phyloP scores from a whole-genome alignment of 129 eudicot species.

The Deinandra increscens region DNA sequence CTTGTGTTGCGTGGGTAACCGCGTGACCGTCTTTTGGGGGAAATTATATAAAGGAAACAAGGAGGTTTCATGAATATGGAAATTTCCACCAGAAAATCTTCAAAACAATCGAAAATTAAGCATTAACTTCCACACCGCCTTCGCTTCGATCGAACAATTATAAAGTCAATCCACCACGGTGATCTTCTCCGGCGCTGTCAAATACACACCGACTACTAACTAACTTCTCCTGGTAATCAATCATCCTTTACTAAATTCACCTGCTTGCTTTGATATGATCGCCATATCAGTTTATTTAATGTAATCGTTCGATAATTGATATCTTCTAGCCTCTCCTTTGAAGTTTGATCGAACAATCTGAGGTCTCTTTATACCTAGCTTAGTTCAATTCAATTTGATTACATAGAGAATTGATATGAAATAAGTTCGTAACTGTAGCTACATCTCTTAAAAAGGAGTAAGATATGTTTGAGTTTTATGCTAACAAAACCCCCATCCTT shows the following conservation, averaged over 20 bases:
- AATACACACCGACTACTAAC: not conserved
- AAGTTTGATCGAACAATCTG: not conserved
- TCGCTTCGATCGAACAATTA: slow-evolving; percentile 5
- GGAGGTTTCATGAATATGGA: not conserved
- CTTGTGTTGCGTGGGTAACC: not conserved
- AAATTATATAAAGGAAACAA: not conserved
- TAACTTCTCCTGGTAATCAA: slow-evolving; percentile 19
- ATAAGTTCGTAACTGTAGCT: no score
- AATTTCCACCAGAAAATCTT: slow-evolving; percentile 15
- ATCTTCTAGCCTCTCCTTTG: not conserved
- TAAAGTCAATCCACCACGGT: slow-evolving; percentile 1
- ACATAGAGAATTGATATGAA: no score
- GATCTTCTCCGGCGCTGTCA: slow-evolving; percentile 19
- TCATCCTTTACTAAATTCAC: not conserved
- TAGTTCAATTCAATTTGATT: not conserved
- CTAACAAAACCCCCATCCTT: not conserved
- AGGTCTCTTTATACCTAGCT: slow-evolving; percentile 10
- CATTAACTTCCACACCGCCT: slow-evolving; percentile 2
- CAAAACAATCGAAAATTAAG: not conserved
- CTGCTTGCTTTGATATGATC: slow-evolving; percentile 7
- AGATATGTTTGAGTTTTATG: not conserved
- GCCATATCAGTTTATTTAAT: slow-evolving; percentile 1
- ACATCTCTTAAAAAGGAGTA: no score
- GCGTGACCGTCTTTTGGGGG: slow-evolving; percentile 16
- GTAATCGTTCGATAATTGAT: slow-evolving; percentile 14